Conservation (phyloP, 108 stramenopile genomes). For the Cyclotella sp. region DNA sequence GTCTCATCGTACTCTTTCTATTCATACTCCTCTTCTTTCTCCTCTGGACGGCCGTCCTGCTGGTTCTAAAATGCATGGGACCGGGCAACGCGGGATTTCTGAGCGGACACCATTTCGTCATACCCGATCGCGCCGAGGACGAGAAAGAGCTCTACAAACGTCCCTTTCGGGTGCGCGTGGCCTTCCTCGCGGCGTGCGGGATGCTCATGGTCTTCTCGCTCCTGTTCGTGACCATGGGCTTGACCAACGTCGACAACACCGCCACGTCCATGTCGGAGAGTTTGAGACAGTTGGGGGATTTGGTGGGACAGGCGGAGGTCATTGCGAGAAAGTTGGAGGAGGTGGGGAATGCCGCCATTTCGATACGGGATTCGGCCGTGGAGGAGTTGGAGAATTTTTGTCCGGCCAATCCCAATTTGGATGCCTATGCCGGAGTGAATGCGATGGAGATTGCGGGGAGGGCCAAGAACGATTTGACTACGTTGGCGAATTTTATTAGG, state of each 20-base stretch:
- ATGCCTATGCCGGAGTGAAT: conserved; percentile 24
- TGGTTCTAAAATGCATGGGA: conserved; percentile 46
- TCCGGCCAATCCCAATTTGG: conserved; percentile 42
- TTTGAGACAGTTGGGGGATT: conserved; percentile 9
- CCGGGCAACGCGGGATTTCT: conserved; percentile 50
- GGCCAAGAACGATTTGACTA: conserved; percentile 33
- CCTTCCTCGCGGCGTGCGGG: conserved; percentile 34
- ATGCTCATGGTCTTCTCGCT: conserved; percentile 40
- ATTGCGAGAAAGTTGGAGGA: conserved; percentile 29
- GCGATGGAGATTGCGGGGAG: conserved; percentile 33
- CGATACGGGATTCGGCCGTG: conserved; percentile 36
- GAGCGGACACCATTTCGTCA: conserved; percentile 41
- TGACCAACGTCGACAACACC: conserved; percentile 43
- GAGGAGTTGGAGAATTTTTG: conserved; percentile 38
- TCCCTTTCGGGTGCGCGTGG: conserved; percentile 38
- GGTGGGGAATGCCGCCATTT: conserved; percentile 34
- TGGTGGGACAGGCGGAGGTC: conserved; percentile 23
- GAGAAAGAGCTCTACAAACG: conserved; percentile 38
- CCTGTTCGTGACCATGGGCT: conserved; percentile 38
- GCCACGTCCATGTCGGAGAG: conserved; percentile 27
- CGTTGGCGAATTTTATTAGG: conserved; percentile 40
- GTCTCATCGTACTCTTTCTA: conserved; percentile 39
- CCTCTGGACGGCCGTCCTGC: conserved; percentile 34
- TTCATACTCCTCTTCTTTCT: conserved; percentile 38
- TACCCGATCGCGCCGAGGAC: conserved; percentile 44